Percentiles rank a stretch among this genome's conserved stretches.
Conservation (phyloP, 1,139 yeast genomes). For the Hyphopichia wangnamkhiaoensis region DNA sequence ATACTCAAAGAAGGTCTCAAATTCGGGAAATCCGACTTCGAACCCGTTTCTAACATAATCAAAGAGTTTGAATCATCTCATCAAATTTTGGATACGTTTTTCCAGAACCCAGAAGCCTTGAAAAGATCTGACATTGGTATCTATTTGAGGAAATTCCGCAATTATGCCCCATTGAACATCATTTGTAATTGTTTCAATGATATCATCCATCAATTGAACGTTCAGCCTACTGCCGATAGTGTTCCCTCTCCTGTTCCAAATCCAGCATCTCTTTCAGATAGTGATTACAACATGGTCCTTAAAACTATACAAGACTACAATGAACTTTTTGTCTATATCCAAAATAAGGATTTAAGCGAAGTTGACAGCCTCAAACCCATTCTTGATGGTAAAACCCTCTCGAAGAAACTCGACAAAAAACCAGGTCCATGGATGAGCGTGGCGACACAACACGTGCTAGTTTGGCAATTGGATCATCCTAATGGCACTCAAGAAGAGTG, state of each 20-base stretch:
- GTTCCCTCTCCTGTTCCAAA: conserved; percentile 1
- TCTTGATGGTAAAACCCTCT: conserved; percentile 69
- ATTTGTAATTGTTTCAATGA: conserved; percentile 34
- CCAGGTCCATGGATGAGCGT: conserved; percentile 86
- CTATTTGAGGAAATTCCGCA: conserved; percentile 55
- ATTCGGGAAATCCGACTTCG: conserved; percentile 59
- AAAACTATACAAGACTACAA: conserved; percentile 30
- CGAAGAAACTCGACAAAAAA: conserved; percentile 50
- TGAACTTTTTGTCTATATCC: conserved; percentile 26
- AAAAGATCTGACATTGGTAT: conserved; percentile 64
- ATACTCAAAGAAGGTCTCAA: conserved; percentile 72
- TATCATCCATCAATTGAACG: conserved; percentile 12
- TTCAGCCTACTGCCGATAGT: neutral
- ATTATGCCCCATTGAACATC: conserved; percentile 49
- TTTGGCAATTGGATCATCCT: conserved; percentile 80
- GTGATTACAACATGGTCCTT: conserved; percentile 3
- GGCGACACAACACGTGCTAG: conserved; percentile 54
- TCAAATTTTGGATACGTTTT: conserved; percentile 14
- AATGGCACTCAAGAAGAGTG: conserved; percentile 53
- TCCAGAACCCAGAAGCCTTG: conserved; percentile 23
- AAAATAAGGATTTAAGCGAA: conserved; percentile 32
- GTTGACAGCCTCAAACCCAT: conserved; percentile 53
- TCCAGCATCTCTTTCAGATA: neutral
- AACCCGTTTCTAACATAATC: conserved; percentile 44
- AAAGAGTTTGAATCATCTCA: conserved; percentile 15